Evolutionary conservation across 1,284 basidiomycete genomes (phyloP).

Genomic region (Ceraceosorus guamensis): DNA sequence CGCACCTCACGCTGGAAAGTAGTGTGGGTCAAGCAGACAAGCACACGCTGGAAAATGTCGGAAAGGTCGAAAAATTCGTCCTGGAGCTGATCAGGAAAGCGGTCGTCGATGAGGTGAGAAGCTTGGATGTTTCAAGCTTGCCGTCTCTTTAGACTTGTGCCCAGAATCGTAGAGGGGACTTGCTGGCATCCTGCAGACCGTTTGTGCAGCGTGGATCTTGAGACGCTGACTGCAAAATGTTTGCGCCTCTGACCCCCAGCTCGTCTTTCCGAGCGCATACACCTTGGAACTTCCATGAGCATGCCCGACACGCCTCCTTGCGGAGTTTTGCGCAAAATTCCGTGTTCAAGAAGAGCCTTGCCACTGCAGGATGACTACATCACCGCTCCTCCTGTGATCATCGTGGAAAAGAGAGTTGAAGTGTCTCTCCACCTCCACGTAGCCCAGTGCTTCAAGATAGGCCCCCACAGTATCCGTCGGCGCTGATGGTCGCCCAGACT

Average conservation of each 20-base stretch:
- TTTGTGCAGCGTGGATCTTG: neutral
- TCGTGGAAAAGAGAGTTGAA: conserved; percentile 72
- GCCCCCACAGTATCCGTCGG: conserved; percentile 48
- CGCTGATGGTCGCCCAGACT: neutral
- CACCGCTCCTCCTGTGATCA: conserved; percentile 65
- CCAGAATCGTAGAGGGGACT: neutral
- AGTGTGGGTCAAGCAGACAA: conserved; percentile 94
- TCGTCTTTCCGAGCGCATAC: conserved; percentile 46
- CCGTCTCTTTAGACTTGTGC: neutral
- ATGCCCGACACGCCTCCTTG: too few species aligned
- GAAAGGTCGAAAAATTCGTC: conserved; percentile 89
- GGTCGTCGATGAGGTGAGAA: conserved; percentile 56
- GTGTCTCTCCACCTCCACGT: conserved; percentile 59
- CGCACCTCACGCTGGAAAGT: conserved; percentile 85
- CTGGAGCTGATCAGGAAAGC: conserved; percentile 90
- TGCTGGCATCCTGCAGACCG: neutral
- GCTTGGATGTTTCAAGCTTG: neutral
- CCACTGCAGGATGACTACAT: conserved; percentile 53
- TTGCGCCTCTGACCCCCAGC: neutral
- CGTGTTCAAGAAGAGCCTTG: neutral
- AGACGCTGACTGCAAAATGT: neutral
- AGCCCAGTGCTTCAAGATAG: conserved; percentile 59
- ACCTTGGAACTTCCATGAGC: conserved; percentile 34
- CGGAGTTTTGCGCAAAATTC: too few species aligned
- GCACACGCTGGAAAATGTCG: conserved; percentile 92